Conservation (phyloP, 345 rosid species). For the Zanthoxylum bungeanum region DNA sequence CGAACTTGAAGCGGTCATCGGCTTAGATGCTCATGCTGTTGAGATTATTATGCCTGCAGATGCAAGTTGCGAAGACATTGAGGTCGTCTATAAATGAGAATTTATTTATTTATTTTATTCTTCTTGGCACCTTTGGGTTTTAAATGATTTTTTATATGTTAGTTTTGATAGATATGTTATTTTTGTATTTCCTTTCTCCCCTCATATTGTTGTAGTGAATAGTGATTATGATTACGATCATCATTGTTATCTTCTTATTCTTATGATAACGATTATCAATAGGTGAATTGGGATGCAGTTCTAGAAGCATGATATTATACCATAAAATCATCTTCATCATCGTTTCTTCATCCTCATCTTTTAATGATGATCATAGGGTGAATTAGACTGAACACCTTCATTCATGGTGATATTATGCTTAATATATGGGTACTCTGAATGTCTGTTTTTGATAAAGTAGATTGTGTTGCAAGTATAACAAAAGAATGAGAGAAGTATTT, state of each 20-base stretch:
- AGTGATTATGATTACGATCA: background rate
- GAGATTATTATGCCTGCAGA: slow-evolving; percentile 72
- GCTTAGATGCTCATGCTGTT: slow-evolving; percentile 65
- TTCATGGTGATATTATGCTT: background rate
- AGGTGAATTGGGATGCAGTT: background rate
- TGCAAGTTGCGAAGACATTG: slow-evolving; percentile 95
- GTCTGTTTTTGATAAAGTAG: background rate
- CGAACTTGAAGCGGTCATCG: slow-evolving; percentile 78
- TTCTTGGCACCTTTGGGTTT: background rate
- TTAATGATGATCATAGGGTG: background rate
- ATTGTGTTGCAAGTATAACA: background rate
- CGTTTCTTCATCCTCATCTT: background rate
- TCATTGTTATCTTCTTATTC: background rate
- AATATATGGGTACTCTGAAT: background rate
- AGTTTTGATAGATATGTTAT: background rate
- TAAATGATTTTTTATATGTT: background rate
- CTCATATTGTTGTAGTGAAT: background rate
- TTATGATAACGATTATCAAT: background rate
- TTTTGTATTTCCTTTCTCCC: background rate
- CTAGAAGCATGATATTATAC: background rate
- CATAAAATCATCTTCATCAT: background rate
- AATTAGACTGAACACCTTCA: background rate
- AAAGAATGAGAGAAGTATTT: no score
- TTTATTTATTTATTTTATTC: background rate
- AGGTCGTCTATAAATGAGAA: slow-evolving; percentile 43